A percentile compares a stretch with the other conserved stretches of the same genome.
Conservation (phyloP, 2,329 filamentous ascomycete genomes). For the Eutypa lata region DNA sequence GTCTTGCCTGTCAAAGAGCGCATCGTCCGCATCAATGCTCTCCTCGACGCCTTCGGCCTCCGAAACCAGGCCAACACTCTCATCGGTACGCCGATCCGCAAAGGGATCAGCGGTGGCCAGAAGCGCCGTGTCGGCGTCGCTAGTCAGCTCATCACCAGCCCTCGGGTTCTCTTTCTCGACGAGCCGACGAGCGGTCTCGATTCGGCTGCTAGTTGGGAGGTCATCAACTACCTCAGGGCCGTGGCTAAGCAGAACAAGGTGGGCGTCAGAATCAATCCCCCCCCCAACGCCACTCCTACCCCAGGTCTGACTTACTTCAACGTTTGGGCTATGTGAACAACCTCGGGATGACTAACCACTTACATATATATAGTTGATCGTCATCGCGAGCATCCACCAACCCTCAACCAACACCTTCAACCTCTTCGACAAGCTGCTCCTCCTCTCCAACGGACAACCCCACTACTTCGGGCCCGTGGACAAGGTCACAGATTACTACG, state of each 20-base stretch:
- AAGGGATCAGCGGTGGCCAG: slow-evolving; percentile 82
- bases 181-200: slow-evolving; percentile 84
- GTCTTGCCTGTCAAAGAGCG: slow-evolving; percentile 51
- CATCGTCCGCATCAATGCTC: slow-evolving; percentile 58
- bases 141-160: slow-evolving; percentile 75
- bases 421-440: slow-evolving; percentile 74
- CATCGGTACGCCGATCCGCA: slow-evolving; percentile 77
- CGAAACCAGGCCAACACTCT: slow-evolving; percentile 65
- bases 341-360: too few relatives aligned
- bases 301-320: too few relatives aligned
- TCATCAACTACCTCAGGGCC: slow-evolving; percentile 68
- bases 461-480: slow-evolving; percentile 69
- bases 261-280: too few relatives aligned
- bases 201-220: slow-evolving; percentile 71
- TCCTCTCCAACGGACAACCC: slow-evolving; percentile 67
- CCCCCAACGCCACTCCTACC: too few relatives aligned
- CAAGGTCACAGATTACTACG: slow-evolving; percentile 61
- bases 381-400: slow-evolving; percentile 82
- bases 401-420: slow-evolving; percentile 77
- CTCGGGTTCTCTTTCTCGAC: slow-evolving; percentile 78
- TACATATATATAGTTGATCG: slow-evolving; percentile 71
- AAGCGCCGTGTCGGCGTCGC: slow-evolving; percentile 79
- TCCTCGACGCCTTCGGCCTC: slow-evolving; percentile 73
- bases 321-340: too few relatives aligned
- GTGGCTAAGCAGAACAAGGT: slow-evolving; percentile 66